Evolutionary conservation across 2,329 filamentous ascomycete genomes (phyloP).

Genomic region (Aureobasidium sp.): DNA sequence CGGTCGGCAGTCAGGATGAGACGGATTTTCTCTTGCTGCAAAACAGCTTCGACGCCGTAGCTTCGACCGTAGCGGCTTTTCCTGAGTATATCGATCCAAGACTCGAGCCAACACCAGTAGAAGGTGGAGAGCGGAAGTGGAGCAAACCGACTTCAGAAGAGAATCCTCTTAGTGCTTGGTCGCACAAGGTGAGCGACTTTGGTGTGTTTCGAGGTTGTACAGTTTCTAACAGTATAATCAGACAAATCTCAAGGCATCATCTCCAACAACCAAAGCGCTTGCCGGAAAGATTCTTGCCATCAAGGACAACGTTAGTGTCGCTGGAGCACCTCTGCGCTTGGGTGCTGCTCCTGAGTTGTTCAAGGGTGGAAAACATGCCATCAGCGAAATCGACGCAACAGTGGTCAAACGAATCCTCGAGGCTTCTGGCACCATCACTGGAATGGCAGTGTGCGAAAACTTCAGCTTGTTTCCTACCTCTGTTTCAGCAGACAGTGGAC

Average conservation of each 20-base stretch:
- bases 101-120: conserved; percentile 23
- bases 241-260: conserved; percentile 23
- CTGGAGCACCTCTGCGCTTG: conserved; percentile 35
- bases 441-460: conserved; percentile 42
- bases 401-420: conserved; percentile 36
- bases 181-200: conserved; percentile 22
- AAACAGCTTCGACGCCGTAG: conserved; percentile 22
- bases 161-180: conserved; percentile 38
- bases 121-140: conserved; percentile 20
- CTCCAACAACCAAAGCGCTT: conserved; percentile 20
- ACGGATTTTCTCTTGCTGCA: conserved; percentile 21
- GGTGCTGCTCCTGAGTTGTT: conserved; percentile 33
- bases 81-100: conserved; percentile 31
- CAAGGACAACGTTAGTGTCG: conserved; percentile 42
- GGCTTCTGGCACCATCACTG: conserved; percentile 34
- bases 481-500: conserved; percentile 36
- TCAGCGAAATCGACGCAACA: conserved; percentile 36
- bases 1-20: conserved; percentile 18
- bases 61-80: conserved; percentile 16
- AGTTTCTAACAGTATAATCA: background rate
- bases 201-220: too few relatives aligned
- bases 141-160: conserved; percentile 21
- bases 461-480: conserved; percentile 36
- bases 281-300: conserved; percentile 30
- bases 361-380: conserved; percentile 28